Conservation (phyloP, 805 yeast species). For the Yamadazyma akitaensis region DNA sequence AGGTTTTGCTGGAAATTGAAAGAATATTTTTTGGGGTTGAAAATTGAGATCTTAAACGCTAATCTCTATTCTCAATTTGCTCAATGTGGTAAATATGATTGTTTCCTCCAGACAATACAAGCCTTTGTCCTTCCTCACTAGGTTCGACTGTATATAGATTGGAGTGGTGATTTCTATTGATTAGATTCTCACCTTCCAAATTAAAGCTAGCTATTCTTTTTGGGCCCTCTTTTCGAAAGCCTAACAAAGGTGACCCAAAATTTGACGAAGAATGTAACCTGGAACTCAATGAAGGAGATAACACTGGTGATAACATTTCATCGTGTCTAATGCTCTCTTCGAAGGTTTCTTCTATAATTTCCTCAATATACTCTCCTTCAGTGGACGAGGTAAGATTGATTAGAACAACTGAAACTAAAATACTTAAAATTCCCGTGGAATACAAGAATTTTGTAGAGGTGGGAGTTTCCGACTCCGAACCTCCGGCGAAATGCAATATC, state of each 20-base stretch:
- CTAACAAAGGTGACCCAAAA: slow-evolving; percentile 12
- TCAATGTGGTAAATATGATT: slow-evolving; percentile 15
- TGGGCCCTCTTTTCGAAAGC: slow-evolving; percentile 4
- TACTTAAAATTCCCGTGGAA: slow-evolving; percentile 45
- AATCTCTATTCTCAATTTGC: slow-evolving; percentile 1
- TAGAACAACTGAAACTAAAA: slow-evolving; percentile 44
- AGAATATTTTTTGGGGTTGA: background rate
- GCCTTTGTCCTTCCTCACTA: background rate
- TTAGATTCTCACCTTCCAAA: slow-evolving; percentile 13
- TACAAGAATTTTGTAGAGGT: slow-evolving; percentile 26
- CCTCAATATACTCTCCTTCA: slow-evolving; percentile 44
- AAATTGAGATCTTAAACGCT: background rate
- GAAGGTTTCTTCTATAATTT: slow-evolving; percentile 46
- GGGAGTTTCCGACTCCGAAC: background rate
- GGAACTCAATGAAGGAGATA: slow-evolving; percentile 39
- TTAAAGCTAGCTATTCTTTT: slow-evolving; percentile 7
- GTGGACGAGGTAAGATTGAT: slow-evolving; percentile 42
- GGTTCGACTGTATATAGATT: slow-evolving; percentile 11
- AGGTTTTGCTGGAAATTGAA: background rate
- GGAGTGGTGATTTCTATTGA: slow-evolving; percentile 12
- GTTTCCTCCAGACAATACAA: slow-evolving; percentile 13
- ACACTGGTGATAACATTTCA: slow-evolving; percentile 43
- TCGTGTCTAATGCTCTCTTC: slow-evolving; percentile 47
- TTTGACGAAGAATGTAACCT: slow-evolving; percentile 8
- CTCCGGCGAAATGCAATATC: slow-evolving; percentile 23